These are phyloP conservation scores for Monosporascus sp. DNA, from an alignment of 2,329 filamentous ascomycete genomes.

Conservation along the genomic window DNA sequence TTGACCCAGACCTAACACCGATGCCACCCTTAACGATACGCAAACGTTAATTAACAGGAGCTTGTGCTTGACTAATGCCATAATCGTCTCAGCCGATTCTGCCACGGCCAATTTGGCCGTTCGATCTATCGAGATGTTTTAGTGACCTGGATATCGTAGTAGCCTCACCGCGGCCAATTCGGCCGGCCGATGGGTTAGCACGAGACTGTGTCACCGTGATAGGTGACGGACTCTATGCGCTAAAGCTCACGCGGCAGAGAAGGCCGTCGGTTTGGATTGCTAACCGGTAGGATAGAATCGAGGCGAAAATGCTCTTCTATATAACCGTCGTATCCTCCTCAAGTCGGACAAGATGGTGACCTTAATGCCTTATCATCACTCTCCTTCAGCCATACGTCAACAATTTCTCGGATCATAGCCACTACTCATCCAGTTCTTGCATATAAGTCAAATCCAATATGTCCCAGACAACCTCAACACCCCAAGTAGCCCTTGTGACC, in stretches of 20 bases:
- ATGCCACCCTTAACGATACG: too few species aligned
- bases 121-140: not conserved
- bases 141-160: not conserved
- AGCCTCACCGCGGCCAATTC: not conserved
- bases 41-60: too few species aligned
- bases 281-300: too few species aligned
- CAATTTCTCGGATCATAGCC: not conserved
- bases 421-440: not conserved
- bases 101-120: not conserved
- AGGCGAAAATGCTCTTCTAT: too few species aligned
- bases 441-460: not conserved
- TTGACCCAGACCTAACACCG: too few species aligned
- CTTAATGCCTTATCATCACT: not conserved
- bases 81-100: too few species aligned
- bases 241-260: too few species aligned
- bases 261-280: too few species aligned
- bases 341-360: not conserved
- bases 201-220: too few species aligned
- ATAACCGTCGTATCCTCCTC: not conserved
- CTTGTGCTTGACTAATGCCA: too few species aligned
- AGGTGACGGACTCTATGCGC: too few species aligned
- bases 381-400: not conserved
- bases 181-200: not conserved
- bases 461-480: not conserved
- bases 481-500: constrained; percentile 6